Conservation (phyloP, 2,329 filamentous ascomycete species). For the Decorospora gaudefroyi region DNA sequence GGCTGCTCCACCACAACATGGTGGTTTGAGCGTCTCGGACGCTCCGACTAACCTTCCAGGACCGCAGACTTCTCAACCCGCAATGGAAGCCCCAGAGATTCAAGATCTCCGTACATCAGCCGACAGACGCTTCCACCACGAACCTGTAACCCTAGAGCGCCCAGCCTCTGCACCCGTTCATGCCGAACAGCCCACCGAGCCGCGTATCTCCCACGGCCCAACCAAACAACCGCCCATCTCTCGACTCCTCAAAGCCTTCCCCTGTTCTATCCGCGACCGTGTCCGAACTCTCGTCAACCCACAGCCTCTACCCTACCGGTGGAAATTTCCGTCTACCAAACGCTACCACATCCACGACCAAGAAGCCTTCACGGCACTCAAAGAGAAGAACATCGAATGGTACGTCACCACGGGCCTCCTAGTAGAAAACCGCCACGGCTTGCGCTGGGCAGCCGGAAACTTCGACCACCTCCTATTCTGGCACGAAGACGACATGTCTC, state of each 20-base stretch:
- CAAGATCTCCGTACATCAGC: no score
- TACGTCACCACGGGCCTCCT: constrained; percentile 3
- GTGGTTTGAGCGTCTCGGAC: no score
- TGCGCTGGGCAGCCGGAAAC: constrained; percentile 3
- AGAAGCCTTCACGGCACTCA: not conserved
- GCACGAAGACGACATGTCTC: constrained; percentile 1
- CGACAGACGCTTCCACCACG: no score
- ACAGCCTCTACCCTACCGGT: not conserved
- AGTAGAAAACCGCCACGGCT: not conserved
- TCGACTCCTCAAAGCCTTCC: constrained; percentile 2
- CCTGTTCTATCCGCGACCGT: constrained; percentile 2
- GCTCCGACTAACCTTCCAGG: no score
- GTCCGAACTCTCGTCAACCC: not conserved
- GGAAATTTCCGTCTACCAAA: not conserved
- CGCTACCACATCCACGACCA: constrained; percentile 1
- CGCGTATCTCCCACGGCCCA: not conserved
- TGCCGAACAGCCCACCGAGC: no score
- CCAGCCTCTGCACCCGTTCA: no score
- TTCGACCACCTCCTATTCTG: constrained; percentile 2
- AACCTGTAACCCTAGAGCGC: no score
- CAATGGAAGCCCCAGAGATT: no score
- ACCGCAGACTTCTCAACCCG: no score
- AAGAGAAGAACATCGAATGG: constrained; percentile 1
- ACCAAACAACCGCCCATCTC: not conserved
- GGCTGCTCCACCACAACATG: no score